Evolutionary conservation across 257 asterid genomes (phyloP), one percentile per base, ranked within the genome.

Genomic region (Solanum arcanum): DNA sequence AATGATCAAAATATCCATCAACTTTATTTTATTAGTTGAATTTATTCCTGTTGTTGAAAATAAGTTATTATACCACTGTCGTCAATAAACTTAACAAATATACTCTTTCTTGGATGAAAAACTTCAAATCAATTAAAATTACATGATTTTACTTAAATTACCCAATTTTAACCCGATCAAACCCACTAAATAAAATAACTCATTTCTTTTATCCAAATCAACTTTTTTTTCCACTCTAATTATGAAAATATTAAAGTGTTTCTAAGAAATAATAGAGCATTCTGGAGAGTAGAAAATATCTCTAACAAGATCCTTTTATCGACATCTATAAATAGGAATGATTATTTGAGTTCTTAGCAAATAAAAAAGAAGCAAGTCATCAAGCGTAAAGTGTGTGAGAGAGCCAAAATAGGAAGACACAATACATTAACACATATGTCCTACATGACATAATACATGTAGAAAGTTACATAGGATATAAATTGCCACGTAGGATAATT

Each of bases 21-120:
- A 35, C 7, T 35, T 35, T 35, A 35, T 35, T 35, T 35, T 5
- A 35, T 35, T 35, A 1, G 1, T 35, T 35, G 39, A 35, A 35
- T 35, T 35, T 35, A 35, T 35, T 0, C 1, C 7, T 35, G 1
- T 0, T 0, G 1, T 35, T 35, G 5, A 35, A 35, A 35, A 5
- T 0, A 35, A 35, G 7, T 35, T 35, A 35, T 35, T 35, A 5
- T 35, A 35, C 0, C 39, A 5, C 1, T 5, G 7, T 5, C 39
- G 1, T 35, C 37, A 35, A 37, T 37, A 37, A 37, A 37, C 39
- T 37, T 37, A 37, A 35, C 39, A 35, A 35, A 35, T 35, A 35
- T 35, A 5, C 0, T 2, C 0, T 2, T 37, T 1, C 7, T 35
- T 6, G 1, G 7, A 5, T 37, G 7, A 0, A 37, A 37, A 5